Conservation (phyloP, 176 grass and related monocot species). For the Luzula sylvatica region DNA sequence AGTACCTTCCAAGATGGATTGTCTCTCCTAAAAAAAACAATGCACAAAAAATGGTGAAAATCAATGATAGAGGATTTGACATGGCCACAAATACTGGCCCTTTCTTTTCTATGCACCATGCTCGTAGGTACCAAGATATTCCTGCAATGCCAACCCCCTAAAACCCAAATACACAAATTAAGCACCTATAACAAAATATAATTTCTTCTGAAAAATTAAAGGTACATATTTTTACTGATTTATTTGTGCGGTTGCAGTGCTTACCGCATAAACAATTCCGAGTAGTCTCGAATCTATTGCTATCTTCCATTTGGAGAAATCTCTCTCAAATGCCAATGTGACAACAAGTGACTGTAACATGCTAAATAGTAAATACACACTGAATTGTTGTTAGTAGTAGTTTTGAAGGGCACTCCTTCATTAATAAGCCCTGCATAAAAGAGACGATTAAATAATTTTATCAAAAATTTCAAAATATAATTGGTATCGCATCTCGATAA, state of each 20-base stretch:
- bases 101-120: slow-evolving; percentile 26
- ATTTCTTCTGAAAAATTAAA: background rate
- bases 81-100: slow-evolving; percentile 25
- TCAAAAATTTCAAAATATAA: too few relatives aligned
- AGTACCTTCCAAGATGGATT: slow-evolving; percentile 29
- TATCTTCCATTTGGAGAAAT: slow-evolving; percentile 40
- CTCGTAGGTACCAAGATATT: slow-evolving; percentile 19
- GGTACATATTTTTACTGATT: slow-evolving; percentile 7
- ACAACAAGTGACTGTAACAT: slow-evolving; percentile 28
- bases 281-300: slow-evolving; percentile 27
- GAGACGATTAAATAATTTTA: background rate
- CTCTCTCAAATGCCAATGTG: slow-evolving; percentile 24
- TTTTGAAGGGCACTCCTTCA: slow-evolving; percentile 43
- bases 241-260: background rate
- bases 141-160: slow-evolving; percentile 24
- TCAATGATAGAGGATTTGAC: slow-evolving; percentile 12
- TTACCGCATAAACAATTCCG: slow-evolving; percentile 24
- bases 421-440: slow-evolving; percentile 27
- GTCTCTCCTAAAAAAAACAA: slow-evolving; percentile 21
- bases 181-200: background rate
- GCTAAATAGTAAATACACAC: slow-evolving; percentile 36
- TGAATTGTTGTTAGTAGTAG: slow-evolving; percentile 36
- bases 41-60: slow-evolving; percentile 29
- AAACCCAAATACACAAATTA: too few relatives aligned
- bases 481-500: too few relatives aligned